Conservation (phyloP, 2,329 filamentous ascomycete species). For the Fusarium sterilihyphosum region DNA sequence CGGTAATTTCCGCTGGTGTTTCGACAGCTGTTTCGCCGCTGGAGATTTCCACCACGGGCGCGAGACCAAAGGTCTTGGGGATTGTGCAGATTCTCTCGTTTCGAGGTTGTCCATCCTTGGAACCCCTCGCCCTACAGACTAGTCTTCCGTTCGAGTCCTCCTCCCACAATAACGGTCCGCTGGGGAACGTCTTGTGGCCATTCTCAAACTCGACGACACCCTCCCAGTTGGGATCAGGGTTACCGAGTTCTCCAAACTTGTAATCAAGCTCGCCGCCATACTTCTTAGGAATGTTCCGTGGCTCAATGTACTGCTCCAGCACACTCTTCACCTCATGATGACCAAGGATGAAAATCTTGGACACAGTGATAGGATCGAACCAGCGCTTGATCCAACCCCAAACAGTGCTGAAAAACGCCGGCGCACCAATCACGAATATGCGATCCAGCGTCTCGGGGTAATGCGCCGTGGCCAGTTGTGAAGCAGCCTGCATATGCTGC, state of each 20-base stretch:
- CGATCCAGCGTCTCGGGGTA: constrained; percentile 88
- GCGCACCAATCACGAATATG: constrained; percentile 83
- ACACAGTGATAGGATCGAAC: constrained; percentile 93
- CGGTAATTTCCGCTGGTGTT: background rate
- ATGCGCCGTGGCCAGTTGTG: constrained; percentile 86
- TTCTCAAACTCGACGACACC: constrained; percentile 63
- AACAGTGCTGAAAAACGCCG: constrained; percentile 89
- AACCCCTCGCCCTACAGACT: constrained; percentile 65
- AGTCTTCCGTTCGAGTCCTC: constrained; percentile 57
- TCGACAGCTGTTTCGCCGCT: background rate
- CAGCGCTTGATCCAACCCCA: constrained; percentile 96
- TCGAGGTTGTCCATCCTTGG: constrained; percentile 55
- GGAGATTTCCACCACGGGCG: constrained; percentile 15
- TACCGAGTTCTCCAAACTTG: constrained; percentile 78
- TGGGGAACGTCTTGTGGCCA: constrained; percentile 62
- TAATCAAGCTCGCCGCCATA: constrained; percentile 91
- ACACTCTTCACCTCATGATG: constrained; percentile 78
- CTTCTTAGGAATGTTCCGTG: constrained; percentile 83
- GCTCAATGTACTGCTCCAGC: constrained; percentile 83
- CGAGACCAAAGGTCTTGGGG: constrained; percentile 50
- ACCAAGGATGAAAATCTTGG: constrained; percentile 93
- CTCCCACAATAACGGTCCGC: constrained; percentile 67
- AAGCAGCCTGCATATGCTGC: constrained; percentile 92
- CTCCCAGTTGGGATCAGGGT: constrained; percentile 71
- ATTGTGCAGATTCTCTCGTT: constrained; percentile 62